Percentiles rank a stretch among this genome's conserved stretches.
phyloP scores from a whole-genome alignment of 2,329 filamentous ascomycete genomes.

The Xylariaceae sp. region DNA sequence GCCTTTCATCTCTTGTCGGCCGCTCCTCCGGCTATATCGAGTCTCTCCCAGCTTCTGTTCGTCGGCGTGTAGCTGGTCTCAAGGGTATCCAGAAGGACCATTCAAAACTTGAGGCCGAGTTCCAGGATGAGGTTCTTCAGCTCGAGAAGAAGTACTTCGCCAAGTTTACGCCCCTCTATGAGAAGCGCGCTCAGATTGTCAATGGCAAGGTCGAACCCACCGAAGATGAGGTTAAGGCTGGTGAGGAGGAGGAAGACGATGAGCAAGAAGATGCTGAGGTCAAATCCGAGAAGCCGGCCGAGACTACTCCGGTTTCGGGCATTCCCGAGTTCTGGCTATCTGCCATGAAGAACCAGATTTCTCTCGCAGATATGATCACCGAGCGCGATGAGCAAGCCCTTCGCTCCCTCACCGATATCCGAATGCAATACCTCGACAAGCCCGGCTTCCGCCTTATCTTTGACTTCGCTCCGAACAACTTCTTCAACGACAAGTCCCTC shows the following conservation, averaged over 20 bases:
- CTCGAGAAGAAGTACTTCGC: conserved; percentile 99
- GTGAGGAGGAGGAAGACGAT: conserved; percentile 73
- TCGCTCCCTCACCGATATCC: conserved; percentile 84
- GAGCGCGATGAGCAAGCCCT: conserved; percentile 93
- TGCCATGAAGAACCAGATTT: conserved; percentile 99
- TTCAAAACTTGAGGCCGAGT: conserved; percentile 95
- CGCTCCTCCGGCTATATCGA: conserved; percentile 97
- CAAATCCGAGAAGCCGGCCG: conserved; percentile 51
- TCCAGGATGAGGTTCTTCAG: conserved; percentile 96
- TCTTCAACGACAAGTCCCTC: conserved; percentile 94
- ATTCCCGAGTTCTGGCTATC: conserved; percentile 99
- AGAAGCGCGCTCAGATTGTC: conserved; percentile 89
- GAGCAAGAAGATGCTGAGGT: conserved; percentile 55
- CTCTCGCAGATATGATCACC: conserved; percentile 96
- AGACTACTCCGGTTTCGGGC: conserved; percentile 59
- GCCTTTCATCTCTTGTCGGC: conserved; percentile 87
- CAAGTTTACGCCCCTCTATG: conserved; percentile 95
- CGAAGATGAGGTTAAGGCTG: conserved; percentile 79
- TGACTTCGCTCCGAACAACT: conserved; percentile 91
- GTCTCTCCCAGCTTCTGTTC: conserved; percentile 82
- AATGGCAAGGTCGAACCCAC: conserved; percentile 84
- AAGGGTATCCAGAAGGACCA: conserved; percentile 99
- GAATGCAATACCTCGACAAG: conserved; percentile 98
- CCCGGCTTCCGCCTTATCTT: conserved; percentile 98
- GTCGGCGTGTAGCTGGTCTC: conserved; percentile 87